Evolutionary conservation across 2,329 filamentous ascomycete genomes (phyloP).

Genomic region (Phaeosphaeriaceae sp.): DNA sequence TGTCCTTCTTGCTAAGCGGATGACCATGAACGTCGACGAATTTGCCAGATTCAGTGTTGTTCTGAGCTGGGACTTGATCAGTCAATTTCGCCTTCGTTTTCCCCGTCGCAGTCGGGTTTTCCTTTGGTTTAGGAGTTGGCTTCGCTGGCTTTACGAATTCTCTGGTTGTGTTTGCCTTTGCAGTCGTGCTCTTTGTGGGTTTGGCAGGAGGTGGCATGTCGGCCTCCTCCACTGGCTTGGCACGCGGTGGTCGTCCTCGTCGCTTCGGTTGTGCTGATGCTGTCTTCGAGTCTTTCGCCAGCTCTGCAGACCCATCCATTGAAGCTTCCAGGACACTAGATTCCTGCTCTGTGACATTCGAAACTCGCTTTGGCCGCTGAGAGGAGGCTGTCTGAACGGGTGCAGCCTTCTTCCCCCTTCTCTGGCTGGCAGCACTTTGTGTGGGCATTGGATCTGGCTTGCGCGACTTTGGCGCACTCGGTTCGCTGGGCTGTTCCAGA

Average conservation of each 20-base stretch:
- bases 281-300: slow-evolving; percentile 31
- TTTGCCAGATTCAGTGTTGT: slow-evolving; percentile 29
- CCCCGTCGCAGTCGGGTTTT: slow-evolving; percentile 16
- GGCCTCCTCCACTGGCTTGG: slow-evolving; percentile 19
- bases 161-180: slow-evolving; percentile 14
- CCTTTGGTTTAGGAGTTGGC: slow-evolving; percentile 18
- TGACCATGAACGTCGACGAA: slow-evolving; percentile 42
- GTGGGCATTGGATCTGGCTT: slow-evolving; percentile 24
- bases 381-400: slow-evolving; percentile 19
- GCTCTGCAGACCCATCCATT: slow-evolving; percentile 17
- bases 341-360: slow-evolving; percentile 38
- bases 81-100: slow-evolving; percentile 12
- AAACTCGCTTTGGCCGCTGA: slow-evolving; percentile 37
- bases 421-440: slow-evolving; percentile 18
- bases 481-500: slow-evolving; percentile 25
- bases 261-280: slow-evolving; percentile 25
- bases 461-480: slow-evolving; percentile 18
- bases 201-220: slow-evolving; percentile 14
- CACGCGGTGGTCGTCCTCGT: slow-evolving; percentile 35
- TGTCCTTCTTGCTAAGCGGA: slow-evolving; percentile 39
- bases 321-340: slow-evolving; percentile 33
- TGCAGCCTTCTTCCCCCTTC: slow-evolving; percentile 29
- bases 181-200: slow-evolving; percentile 11
- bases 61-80: slow-evolving; percentile 7
- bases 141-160: slow-evolving; percentile 10